Conservation (phyloP, 1,139 yeast species). For the Magnusiomyces suaveolens region DNA sequence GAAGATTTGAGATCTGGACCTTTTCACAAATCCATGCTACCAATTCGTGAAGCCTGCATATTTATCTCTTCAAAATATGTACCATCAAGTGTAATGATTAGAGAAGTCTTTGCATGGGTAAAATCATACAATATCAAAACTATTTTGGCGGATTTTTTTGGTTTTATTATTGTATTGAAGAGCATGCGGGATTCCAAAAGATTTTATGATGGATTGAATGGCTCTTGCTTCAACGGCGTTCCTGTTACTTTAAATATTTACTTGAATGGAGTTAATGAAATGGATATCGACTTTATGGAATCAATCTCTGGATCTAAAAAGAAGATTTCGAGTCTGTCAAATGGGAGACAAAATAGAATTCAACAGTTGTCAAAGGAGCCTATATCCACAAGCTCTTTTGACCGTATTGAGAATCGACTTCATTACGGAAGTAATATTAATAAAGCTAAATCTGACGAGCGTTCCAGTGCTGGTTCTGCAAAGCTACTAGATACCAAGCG, state of each 20-base stretch:
- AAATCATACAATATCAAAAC: not conserved
- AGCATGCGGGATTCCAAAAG: not conserved
- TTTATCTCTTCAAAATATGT: not conserved
- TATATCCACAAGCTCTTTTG: not conserved
- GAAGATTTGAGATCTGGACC: not conserved
- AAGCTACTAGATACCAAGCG: not conserved
- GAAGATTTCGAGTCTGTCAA: not conserved
- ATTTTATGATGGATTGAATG: not conserved
- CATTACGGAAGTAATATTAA: not conserved
- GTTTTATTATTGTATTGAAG: not conserved
- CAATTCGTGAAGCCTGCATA: not conserved
- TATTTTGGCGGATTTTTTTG: not conserved
- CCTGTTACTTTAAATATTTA: constrained; percentile 5
- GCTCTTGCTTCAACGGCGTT: not conserved
- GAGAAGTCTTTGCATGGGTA: not conserved
- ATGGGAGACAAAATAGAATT: not conserved
- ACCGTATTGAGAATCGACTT: not conserved
- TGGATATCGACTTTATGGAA: constrained; percentile 20
- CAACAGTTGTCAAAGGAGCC: not conserved
- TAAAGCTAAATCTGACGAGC: not conserved
- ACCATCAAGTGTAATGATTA: not conserved
- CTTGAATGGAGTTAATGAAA: constrained; percentile 17
- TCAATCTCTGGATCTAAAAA: not conserved
- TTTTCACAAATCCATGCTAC: not conserved
- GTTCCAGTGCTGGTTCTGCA: not conserved